Conservation (phyloP, 768 basidiomycete species). For the Boletus subcaerulescens region DNA sequence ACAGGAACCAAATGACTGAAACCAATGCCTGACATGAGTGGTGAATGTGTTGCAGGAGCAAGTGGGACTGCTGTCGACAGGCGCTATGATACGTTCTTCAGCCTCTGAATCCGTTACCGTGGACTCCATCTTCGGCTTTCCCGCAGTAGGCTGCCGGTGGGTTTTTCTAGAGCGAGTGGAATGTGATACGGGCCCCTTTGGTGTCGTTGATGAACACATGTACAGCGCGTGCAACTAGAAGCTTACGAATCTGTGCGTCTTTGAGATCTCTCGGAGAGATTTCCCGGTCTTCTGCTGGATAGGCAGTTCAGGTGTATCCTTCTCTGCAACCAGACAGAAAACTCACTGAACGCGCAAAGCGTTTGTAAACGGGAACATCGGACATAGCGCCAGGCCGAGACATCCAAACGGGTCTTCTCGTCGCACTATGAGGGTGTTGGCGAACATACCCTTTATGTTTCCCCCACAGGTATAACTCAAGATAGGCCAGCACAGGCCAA, state of each 20-base stretch:
- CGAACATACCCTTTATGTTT: background rate
- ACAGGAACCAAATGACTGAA: constrained; percentile 1
- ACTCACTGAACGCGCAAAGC: constrained; percentile 8
- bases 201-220: background rate
- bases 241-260: background rate
- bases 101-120: background rate
- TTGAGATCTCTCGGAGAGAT: background rate
- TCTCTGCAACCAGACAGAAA: background rate
- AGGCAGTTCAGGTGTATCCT: background rate
- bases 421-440: too few species aligned
- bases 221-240: background rate
- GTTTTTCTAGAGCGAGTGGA: background rate
- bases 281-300: constrained; percentile 10
- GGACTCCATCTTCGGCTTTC: background rate
- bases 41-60: too few species aligned
- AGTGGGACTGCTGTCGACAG: background rate
- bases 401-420: background rate
- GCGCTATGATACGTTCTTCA: background rate
- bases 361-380: constrained; percentile 10
- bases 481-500: constrained; percentile 16
- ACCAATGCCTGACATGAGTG: background rate
- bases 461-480: constrained; percentile 5
- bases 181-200: background rate
- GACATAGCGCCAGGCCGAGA: background rate
- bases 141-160: background rate